Conservation (phyloP, 139 green algal genomes). For the Astrephomene gubernaculifera region DNA sequence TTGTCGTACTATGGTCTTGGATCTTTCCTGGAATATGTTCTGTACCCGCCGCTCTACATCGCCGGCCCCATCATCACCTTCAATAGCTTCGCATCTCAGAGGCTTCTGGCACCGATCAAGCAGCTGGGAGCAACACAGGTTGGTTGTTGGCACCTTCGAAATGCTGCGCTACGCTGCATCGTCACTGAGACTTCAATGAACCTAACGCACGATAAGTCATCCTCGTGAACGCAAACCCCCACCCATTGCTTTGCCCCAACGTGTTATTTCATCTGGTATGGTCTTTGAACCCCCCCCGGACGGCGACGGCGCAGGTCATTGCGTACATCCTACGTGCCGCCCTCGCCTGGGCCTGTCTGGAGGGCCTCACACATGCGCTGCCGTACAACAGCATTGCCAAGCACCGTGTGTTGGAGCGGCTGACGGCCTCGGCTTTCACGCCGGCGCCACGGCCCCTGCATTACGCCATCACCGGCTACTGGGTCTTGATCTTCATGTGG, state of each 20-base stretch:
- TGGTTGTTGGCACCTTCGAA: no score
- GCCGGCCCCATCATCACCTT: constrained; percentile 90
- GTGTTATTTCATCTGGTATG: no score
- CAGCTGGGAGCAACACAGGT: background rate
- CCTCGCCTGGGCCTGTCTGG: constrained; percentile 70
- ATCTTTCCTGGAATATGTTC: constrained; percentile 77
- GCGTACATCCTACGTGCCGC: constrained; percentile 69
- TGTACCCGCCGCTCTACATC: constrained; percentile 96
- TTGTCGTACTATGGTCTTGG: constrained; percentile 39
- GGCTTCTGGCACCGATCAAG: constrained; percentile 10
- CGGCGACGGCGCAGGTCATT: constrained; percentile 42
- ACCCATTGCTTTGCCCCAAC: no score
- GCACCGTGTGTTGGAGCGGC: constrained; percentile 45
- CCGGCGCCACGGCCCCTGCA: constrained; percentile 51
- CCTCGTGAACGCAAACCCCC: no score
- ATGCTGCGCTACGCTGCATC: no score
- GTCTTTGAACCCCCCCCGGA: background rate
- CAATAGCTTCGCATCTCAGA: constrained; percentile 87
- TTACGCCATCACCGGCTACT: constrained; percentile 78
- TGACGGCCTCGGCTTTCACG: constrained; percentile 21
- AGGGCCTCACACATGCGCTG: constrained; percentile 84
- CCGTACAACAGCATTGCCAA: constrained; percentile 88
- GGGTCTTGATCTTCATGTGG: constrained; percentile 95
- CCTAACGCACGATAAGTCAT: no score
- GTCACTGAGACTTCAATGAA: no score